Conservation (phyloP, 2,329 filamentous ascomycete genomes). For the Botrytis sinoallii region DNA sequence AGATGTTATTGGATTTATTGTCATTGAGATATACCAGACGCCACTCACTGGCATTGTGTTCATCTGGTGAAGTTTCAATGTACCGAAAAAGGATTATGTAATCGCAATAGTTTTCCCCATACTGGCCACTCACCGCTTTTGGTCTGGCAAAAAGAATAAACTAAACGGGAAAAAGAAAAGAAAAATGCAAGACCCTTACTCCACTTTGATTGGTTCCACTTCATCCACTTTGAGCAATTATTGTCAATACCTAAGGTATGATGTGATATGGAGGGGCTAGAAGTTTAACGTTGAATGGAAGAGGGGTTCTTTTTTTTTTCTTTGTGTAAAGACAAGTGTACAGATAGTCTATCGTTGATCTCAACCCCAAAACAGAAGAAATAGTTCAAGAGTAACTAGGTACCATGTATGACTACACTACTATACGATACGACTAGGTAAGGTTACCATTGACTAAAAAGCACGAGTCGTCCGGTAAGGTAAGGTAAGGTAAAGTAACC, state of each 20-base stretch:
- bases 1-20: background rate
- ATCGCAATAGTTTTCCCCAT: background rate
- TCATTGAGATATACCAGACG: background rate
- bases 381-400: background rate
- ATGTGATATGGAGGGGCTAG: slow-evolving; percentile 3
- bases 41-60: background rate
- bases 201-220: background rate
- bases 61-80: background rate
- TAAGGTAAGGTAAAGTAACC: background rate
- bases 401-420: background rate
- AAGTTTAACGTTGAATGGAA: slow-evolving; percentile 1
- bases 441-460: background rate
- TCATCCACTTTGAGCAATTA: slow-evolving; percentile 5
- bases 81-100: background rate
- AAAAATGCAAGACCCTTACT: background rate
- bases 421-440: background rate
- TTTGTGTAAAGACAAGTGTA: background rate
- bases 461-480: background rate
- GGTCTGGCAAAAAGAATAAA: background rate
- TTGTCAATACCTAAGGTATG: background rate
- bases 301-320: background rate
- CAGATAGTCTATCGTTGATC: background rate
- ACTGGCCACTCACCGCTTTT: background rate
- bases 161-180: background rate
- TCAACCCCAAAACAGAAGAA: background rate